phyloP scores from a whole-genome alignment of 2,329 filamentous ascomycete species.

The Macrophomina pseudophaseolina region DNA sequence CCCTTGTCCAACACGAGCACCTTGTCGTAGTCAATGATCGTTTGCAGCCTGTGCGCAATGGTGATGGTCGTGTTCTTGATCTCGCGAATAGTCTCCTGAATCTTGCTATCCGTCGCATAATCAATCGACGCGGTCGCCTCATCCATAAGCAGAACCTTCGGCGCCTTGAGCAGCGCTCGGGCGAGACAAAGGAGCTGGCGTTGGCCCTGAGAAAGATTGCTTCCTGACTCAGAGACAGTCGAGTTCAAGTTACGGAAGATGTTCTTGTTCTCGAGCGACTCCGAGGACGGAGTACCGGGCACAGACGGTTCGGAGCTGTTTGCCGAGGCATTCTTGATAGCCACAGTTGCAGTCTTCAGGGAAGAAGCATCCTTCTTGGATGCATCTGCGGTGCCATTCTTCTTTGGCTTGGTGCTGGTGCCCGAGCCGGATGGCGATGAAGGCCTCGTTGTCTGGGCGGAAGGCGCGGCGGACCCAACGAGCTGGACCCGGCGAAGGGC shows the following conservation, averaged over 20 bases:
- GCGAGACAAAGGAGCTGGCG: conserved; percentile 93
- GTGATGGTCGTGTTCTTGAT: conserved; percentile 91
- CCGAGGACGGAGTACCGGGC: conserved; percentile 41
- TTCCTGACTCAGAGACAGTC: conserved; percentile 84
- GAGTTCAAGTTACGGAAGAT: conserved; percentile 87
- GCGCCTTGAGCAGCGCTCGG: conserved; percentile 86
- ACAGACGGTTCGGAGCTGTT: conserved; percentile 39
- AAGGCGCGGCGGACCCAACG: conserved; percentile 62
- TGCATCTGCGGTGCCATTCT: background rate
- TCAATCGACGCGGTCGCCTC: conserved; percentile 98
- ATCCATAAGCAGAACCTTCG: conserved; percentile 97
- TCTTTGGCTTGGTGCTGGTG: conserved; percentile 29
- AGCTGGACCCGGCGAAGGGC: conserved; percentile 88
- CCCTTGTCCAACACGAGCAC: conserved; percentile 94
- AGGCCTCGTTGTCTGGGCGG: conserved; percentile 41
- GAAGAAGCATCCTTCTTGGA: conserved; percentile 30
- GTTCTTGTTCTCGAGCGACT: conserved; percentile 80
- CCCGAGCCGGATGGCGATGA: conserved; percentile 34
- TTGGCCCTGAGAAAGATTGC: conserved; percentile 94
- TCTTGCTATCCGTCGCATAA: conserved; percentile 93
- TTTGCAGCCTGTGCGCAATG: conserved; percentile 93
- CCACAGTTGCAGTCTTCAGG: conserved; percentile 30
- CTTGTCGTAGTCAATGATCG: conserved; percentile 98
- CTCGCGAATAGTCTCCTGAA: conserved; percentile 95
- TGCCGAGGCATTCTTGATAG: conserved; percentile 32